Percentiles rank a stretch among this genome's conserved stretches.
Evolutionary conservation across 345 rosid genomes (phyloP).

Genomic region (Eucalyptus pauciflora): DNA sequence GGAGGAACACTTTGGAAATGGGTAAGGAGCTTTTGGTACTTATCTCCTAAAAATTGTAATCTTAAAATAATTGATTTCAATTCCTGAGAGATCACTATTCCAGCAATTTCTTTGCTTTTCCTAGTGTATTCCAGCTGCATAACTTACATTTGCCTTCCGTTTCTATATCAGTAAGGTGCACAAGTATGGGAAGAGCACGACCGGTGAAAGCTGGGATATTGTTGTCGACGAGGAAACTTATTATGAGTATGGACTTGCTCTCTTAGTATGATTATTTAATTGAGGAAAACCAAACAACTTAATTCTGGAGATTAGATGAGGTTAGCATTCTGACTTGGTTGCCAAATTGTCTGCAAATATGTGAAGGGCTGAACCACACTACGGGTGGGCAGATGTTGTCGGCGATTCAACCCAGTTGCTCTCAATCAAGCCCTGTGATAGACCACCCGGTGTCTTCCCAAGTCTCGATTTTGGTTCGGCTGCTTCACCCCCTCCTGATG

Average conservation of each 20-base stretch:
- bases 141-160: neutral
- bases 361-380: slow-evolving; percentile 89
- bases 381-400: slow-evolving; percentile 97
- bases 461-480: slow-evolving; percentile 60
- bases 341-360: neutral
- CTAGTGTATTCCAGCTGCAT: neutral
- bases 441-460: slow-evolving; percentile 87
- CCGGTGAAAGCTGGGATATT: slow-evolving; percentile 97
- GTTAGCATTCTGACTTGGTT: neutral
- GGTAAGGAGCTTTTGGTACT: slow-evolving; percentile 31
- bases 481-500: slow-evolving; percentile 18
- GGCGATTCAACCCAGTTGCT: slow-evolving; percentile 84
- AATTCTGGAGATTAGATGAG: neutral
- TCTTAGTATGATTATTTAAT: neutral
- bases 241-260: slow-evolving; percentile 58
- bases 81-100: neutral
- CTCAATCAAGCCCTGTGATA: slow-evolving; percentile 62
- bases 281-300: neutral
- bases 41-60: neutral
- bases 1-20: slow-evolving; percentile 95
- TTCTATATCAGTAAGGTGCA: slow-evolving; percentile 68
- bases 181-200: slow-evolving; percentile 94
- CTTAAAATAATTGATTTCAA: neutral
- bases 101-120: neutral
- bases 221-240: slow-evolving; percentile 89